Evolutionary conservation across 768 basidiomycete genomes (phyloP).

Genomic region (Grammothele lineata): DNA sequence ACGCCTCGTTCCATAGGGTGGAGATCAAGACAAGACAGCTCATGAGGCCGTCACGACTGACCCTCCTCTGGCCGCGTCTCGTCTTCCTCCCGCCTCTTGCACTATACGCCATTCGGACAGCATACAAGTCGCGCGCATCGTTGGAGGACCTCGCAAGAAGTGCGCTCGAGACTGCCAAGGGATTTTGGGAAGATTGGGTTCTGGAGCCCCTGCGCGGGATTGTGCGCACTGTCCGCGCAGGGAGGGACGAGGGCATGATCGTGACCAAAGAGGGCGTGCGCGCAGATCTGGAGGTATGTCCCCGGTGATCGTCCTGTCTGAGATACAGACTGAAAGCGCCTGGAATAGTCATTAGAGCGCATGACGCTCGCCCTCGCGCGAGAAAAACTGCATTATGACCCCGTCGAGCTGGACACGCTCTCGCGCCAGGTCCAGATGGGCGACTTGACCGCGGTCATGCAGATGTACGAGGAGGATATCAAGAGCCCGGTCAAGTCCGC

Average conservation of each 20-base stretch:
- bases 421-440: conserved; percentile 67
- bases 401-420: conserved; percentile 60
- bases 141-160: conserved; percentile 55
- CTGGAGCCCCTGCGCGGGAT: conserved; percentile 83
- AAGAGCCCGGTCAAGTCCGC: conserved; percentile 81
- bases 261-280: conserved; percentile 77
- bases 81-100: conserved; percentile 70
- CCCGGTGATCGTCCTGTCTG: too few species aligned
- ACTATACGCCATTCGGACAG: conserved; percentile 43
- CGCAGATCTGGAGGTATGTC: conserved; percentile 75
- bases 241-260: conserved; percentile 71
- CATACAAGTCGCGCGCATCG: conserved; percentile 58
- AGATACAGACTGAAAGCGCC: too few species aligned
- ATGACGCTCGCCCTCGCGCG: conserved; percentile 85
- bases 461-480: conserved; percentile 91
- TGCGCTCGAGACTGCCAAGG: conserved; percentile 57
- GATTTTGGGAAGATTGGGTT: conserved; percentile 81
- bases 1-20: conserved; percentile 9
- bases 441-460: conserved; percentile 81
- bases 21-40: conserved; percentile 37
- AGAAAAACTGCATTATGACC: conserved; percentile 69
- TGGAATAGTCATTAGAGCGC: conserved; percentile 75
- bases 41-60: conserved; percentile 61
- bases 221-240: conserved; percentile 75
- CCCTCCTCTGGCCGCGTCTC: conserved; percentile 78